A percentile compares a stretch with the other conserved stretches of the same genome.
These are phyloP conservation scores for Vickermania spadyakhi DNA, from an alignment of 208 protist species.

Conservation along the genomic window DNA sequence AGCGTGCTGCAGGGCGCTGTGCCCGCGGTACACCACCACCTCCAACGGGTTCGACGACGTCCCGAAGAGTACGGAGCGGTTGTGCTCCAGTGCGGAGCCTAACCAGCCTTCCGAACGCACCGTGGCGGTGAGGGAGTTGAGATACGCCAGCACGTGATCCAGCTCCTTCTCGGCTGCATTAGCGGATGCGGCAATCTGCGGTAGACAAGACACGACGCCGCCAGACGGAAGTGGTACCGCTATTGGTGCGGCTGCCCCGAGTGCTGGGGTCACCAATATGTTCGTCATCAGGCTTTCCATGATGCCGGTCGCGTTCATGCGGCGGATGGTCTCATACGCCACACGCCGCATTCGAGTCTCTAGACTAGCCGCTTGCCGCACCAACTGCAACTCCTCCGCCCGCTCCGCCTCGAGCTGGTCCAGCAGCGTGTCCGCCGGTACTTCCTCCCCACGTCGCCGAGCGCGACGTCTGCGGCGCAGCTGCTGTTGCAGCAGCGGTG, in stretches of 20 bases:
- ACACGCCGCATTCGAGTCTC: background rate
- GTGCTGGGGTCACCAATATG: background rate
- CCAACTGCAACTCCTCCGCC: background rate
- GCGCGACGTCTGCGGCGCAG: background rate
- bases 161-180: constrained; percentile 41
- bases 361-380: background rate
- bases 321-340: background rate
- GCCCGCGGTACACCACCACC: background rate
- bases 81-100: constrained; percentile 5
- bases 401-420: background rate
- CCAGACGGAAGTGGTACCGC: constrained; percentile 14
- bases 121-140: constrained; percentile 24
- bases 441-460: background rate
- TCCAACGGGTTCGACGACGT: background rate
- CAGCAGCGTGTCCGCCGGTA: background rate
- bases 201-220: constrained; percentile 34
- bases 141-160: constrained; percentile 30
- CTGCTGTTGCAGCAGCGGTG: background rate
- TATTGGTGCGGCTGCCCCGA: constrained; percentile 2
- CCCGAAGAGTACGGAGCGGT: background rate
- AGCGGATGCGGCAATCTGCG: constrained; percentile 27
- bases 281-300: background rate
- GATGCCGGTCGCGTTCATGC: background rate
- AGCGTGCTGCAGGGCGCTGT: background rate
- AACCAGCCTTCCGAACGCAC: constrained; percentile 32